phyloP scores from a whole-genome alignment of 106 monocot genomes.

The Dendrobium huoshanense region DNA sequence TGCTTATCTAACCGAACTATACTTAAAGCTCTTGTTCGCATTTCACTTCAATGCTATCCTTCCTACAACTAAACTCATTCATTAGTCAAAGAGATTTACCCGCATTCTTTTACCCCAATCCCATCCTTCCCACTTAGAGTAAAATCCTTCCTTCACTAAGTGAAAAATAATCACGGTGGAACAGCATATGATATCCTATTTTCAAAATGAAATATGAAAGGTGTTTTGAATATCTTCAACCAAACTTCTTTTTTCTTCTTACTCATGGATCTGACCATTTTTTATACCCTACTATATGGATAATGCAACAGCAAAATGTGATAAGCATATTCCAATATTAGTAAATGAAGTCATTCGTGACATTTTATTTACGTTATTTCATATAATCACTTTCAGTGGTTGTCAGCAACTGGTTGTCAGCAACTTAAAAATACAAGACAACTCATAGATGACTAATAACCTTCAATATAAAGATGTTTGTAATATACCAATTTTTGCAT shows the following conservation, averaged over 20 bases:
- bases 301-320: background rate
- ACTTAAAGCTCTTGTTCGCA: too few relatives aligned
- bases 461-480: background rate
- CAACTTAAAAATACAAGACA: constrained; percentile 3
- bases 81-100: too few relatives aligned
- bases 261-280: background rate
- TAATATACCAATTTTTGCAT: constrained; percentile 83
- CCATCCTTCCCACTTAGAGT: background rate
- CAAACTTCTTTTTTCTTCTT: background rate
- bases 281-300: background rate
- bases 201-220: background rate
- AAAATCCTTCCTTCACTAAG: background rate
- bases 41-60: too few relatives aligned
- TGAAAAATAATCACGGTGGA: background rate
- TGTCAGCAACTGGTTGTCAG: background rate
- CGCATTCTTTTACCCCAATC: background rate
- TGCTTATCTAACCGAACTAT: too few relatives aligned
- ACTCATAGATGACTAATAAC: background rate
- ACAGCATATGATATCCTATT: background rate
- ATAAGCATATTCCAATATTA: background rate
- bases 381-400: background rate
- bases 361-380: background rate
- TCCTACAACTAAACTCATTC: too few relatives aligned
- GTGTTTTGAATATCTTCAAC: background rate
- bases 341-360: background rate